These are phyloP conservation scores for Theileria sp. DNA, from an alignment of 169 alveolate species.

Conservation along the genomic window DNA sequence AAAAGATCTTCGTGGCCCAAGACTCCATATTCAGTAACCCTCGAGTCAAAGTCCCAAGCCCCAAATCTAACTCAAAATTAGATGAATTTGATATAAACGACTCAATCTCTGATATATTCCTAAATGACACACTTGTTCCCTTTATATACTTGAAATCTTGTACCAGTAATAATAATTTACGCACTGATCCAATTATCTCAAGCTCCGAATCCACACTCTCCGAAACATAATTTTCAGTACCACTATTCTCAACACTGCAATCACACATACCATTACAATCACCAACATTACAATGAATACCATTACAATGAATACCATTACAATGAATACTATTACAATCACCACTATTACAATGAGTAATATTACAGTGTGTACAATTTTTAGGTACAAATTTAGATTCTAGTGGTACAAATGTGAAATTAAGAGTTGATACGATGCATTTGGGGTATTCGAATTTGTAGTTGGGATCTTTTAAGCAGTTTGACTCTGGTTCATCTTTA, in stretches of 20 bases:
- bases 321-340: not conserved
- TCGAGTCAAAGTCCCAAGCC: constrained; percentile 18
- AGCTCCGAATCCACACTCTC: not conserved
- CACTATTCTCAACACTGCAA: too few relatives aligned
- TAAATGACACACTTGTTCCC: constrained; percentile 11
- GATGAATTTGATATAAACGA: constrained; percentile 6
- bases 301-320: too few relatives aligned
- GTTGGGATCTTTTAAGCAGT: not conserved
- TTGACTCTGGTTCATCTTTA: not conserved
- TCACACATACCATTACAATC: too few relatives aligned
- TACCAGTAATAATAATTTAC: constrained; percentile 17
- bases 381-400: too few relatives aligned
- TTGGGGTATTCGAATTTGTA: constrained; percentile 17
- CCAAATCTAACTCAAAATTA: not conserved
- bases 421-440: constrained; percentile 23
- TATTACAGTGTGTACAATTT: too few relatives aligned
- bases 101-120: not conserved
- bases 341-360: too few relatives aligned
- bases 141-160: constrained; percentile 51
- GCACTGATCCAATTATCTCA: constrained; percentile 13
- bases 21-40: constrained; percentile 24
- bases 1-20: constrained; percentile 9
- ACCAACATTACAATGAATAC: too few relatives aligned
- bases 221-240: not conserved
- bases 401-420: not conserved